These are phyloP conservation scores for Cajanus cajan DNA, from an alignment of 306 rosid genomes.

Conservation along the genomic window DNA sequence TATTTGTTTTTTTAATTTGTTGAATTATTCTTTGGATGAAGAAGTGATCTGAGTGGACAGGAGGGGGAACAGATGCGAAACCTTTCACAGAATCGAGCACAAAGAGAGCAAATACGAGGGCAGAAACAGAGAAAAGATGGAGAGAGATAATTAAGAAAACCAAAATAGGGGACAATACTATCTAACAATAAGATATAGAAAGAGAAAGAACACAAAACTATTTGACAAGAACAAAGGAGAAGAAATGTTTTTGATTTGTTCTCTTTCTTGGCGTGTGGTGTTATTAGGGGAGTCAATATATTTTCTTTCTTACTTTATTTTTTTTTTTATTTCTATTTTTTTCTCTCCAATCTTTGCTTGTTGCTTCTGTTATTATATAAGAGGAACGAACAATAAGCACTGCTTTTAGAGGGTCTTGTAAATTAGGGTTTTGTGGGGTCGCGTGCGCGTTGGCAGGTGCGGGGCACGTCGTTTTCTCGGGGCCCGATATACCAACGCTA, in stretches of 20 bases:
- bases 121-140: not conserved
- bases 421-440: conserved; percentile 88
- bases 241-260: conserved; percentile 22
- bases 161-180: not conserved
- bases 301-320: not conserved
- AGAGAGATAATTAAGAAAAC: conserved; percentile 21
- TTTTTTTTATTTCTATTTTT: not conserved
- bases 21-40: not conserved
- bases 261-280: conserved; percentile 31
- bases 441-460: conserved; percentile 75
- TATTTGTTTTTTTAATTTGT: not conserved
- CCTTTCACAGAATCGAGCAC: conserved; percentile 47
- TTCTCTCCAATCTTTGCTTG: not conserved
- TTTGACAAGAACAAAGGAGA: conserved; percentile 36
- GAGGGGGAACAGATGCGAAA: conserved; percentile 59
- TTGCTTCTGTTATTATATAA: not conserved
- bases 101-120: conserved; percentile 25
- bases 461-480: conserved; percentile 62
- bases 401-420: conserved; percentile 54
- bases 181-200: conserved; percentile 29
- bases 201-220: conserved; percentile 20
- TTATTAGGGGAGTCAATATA: conserved; percentile 45
- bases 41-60: conserved; percentile 35
- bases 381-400: conserved; percentile 24
- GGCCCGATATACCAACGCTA: conserved; percentile 33